A percentile compares a stretch with the other conserved stretches of the same genome.
These are phyloP conservation scores for Euphorbia corollata DNA, from an alignment of 441 rosid genomes.

Conservation along the genomic window DNA sequence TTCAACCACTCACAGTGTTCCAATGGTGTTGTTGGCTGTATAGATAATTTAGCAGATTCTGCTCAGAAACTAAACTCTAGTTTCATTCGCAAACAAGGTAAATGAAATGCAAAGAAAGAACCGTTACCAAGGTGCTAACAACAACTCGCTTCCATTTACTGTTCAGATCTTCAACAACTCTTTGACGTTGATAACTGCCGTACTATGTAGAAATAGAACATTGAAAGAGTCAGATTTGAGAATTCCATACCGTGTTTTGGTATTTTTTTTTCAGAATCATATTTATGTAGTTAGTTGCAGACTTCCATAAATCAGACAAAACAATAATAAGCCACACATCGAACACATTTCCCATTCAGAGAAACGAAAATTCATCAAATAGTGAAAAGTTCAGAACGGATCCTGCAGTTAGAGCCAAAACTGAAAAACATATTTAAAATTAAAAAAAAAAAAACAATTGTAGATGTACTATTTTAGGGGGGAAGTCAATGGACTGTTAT, in stretches of 20 bases:
- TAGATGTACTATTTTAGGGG: too few relatives aligned
- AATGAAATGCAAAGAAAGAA: conserved; percentile 8
- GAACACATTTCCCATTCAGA: not conserved
- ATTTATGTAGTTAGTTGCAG: not conserved
- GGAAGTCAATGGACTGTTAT: not conserved
- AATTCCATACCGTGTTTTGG: not conserved
- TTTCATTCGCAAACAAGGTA: conserved; percentile 6
- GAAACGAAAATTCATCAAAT: not conserved
- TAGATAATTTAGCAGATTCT: conserved; percentile 1
- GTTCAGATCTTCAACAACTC: conserved; percentile 74
- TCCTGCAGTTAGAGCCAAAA: not conserved
- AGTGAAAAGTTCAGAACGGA: not conserved
- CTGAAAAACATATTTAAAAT: not conserved
- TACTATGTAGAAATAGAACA: conserved; percentile 36
- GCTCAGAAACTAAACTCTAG: conserved; percentile 1
- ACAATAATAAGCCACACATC: not conserved
- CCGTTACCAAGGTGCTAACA: conserved; percentile 49
- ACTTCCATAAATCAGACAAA: not conserved
- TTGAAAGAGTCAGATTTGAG: not conserved
- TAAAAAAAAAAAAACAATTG: too few relatives aligned
- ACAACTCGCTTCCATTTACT: conserved; percentile 66
- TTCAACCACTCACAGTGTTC: conserved; percentile 96
- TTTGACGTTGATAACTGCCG: conserved; percentile 53
- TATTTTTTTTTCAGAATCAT: too few relatives aligned
- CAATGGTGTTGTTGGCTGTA: conserved; percentile 74